Evolutionary conservation across 2,329 filamentous ascomycete genomes (phyloP), one percentile per base, ranked within the genome.

Genomic region (Phoma sp.): DNA sequence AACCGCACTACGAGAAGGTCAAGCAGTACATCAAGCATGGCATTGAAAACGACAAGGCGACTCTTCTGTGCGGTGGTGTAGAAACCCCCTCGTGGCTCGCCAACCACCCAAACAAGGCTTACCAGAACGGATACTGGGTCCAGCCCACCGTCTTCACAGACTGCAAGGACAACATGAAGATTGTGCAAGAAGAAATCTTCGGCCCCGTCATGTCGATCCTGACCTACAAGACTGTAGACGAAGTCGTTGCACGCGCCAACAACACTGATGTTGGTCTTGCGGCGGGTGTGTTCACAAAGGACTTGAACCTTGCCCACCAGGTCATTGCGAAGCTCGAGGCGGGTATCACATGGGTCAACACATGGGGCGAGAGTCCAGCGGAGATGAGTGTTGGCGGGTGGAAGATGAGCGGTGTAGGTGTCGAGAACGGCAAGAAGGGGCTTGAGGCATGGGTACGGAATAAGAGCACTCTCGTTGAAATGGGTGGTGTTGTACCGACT

Each of bases 381-480:
- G 92, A 96, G 80, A 96, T 96, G 92, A 89, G 89, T 2, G 92
- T 96, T 0, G 92, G 92, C 9, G 92, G 92, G 0, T 96, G 92
- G 92, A 96, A 96, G 80, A 83, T 90, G 82, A 96, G 91, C 71
- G 92, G 92, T 28, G 78, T 96, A 9, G 92, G 92, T 0, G 87
- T 96, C 1, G 92, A 96, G 81, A 96, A 96, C 73, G 92, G 92
- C 3, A 81, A 86, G 53, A 85, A 84, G 66, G 92, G 92, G 0
- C 81, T 96, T 47, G 87, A 90, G 74, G 88, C 90, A 3, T 96
- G 92, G 88, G 84, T 92, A 46, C 82, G 86, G 76, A 95, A 93
- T 65, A 96, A 95, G 81, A 96, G 91, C 75, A 96, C 91, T 1
- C 76, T 96, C 25, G 87, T 96, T 2, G 92, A 96, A 74, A 89